Percentiles rank a stretch among this genome's conserved stretches.
phyloP scores from a whole-genome alignment of 2,329 filamentous ascomycete species.

The Pseudocercospora pini-densiflorae region DNA sequence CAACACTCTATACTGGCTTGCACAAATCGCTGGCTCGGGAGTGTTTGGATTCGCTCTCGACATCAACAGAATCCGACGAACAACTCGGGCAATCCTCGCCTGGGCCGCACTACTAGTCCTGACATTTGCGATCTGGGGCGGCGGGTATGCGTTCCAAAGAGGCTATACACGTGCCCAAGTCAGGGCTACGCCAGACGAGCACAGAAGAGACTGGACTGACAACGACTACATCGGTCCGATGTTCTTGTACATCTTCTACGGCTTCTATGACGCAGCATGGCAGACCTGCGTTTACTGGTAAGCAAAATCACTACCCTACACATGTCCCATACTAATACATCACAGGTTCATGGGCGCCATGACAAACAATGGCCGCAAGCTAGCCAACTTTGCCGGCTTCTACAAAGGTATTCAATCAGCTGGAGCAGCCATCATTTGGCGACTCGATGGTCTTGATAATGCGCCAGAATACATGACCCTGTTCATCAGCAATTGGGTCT shows the following conservation, averaged over 20 bases:
- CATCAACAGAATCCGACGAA: slow-evolving; percentile 60
- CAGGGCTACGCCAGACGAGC: slow-evolving; percentile 24
- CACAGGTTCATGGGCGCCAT: slow-evolving; percentile 78
- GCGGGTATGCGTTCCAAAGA: slow-evolving; percentile 76
- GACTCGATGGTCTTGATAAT: slow-evolving; percentile 63
- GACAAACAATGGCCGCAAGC: slow-evolving; percentile 87
- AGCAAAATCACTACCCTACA: not conserved
- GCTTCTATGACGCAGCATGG: slow-evolving; percentile 85
- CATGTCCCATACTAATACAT: not conserved
- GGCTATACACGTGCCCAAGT: slow-evolving; percentile 53
- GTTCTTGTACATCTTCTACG: slow-evolving; percentile 89
- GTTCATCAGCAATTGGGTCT: slow-evolving; percentile 75
- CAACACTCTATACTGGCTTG: slow-evolving; percentile 71
- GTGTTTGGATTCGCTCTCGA: slow-evolving; percentile 76
- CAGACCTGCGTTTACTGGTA: slow-evolving; percentile 88
- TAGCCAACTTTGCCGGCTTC: slow-evolving; percentile 87
- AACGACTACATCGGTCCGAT: slow-evolving; percentile 74
- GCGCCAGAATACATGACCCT: slow-evolving; percentile 68
- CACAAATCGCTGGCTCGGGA: slow-evolving; percentile 76
- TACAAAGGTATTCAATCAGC: slow-evolving; percentile 89
- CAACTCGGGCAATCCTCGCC: slow-evolving; percentile 69
- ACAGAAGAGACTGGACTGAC: slow-evolving; percentile 67
- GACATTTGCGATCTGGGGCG: slow-evolving; percentile 80
- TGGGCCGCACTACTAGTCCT: slow-evolving; percentile 66
- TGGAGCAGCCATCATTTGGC: slow-evolving; percentile 77